These are phyloP conservation scores for Pittosporum tobira DNA, from an alignment of 129 eudicot genomes.

Conservation along the genomic window DNA sequence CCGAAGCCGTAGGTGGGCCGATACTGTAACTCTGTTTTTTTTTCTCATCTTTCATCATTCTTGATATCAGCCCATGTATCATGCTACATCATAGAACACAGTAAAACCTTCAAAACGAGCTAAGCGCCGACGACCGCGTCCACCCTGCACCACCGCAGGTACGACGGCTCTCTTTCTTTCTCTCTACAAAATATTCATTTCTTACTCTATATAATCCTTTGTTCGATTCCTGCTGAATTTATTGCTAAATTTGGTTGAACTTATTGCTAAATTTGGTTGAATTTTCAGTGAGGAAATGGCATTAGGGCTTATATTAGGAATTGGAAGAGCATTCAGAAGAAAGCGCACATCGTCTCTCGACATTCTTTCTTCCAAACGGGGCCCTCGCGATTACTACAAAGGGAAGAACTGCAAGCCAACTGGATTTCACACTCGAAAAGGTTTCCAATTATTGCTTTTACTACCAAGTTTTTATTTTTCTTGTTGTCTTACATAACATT, in stretches of 20 bases:
- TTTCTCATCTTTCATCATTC: too few species aligned
- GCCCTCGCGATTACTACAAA: conserved; percentile 73
- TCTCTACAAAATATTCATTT: too few species aligned
- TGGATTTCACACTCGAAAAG: conserved; percentile 97
- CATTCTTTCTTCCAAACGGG: conserved; percentile 65
- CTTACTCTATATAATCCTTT: too few species aligned
- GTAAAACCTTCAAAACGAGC: too few species aligned
- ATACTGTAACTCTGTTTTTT: too few species aligned
- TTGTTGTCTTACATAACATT: background rate
- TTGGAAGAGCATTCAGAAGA: conserved; percentile 69
- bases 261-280: background rate
- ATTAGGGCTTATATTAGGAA: conserved; percentile 64
- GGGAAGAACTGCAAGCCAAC: conserved; percentile 92
- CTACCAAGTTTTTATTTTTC: background rate
- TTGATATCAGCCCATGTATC: too few species aligned
- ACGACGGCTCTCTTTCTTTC: too few species aligned
- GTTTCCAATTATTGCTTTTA: conserved; percentile 19
- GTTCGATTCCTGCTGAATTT: background rate
- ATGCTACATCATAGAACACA: too few species aligned
- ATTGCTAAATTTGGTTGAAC: too few species aligned
- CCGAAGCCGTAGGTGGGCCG: too few species aligned
- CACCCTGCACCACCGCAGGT: too few species aligned
- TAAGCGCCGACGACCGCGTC: too few species aligned
- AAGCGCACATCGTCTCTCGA: conserved; percentile 78
- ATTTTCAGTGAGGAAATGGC: conserved; percentile 33